phyloP scores from a whole-genome alignment of 805 yeast species.

The Metschnikowia anglica region DNA sequence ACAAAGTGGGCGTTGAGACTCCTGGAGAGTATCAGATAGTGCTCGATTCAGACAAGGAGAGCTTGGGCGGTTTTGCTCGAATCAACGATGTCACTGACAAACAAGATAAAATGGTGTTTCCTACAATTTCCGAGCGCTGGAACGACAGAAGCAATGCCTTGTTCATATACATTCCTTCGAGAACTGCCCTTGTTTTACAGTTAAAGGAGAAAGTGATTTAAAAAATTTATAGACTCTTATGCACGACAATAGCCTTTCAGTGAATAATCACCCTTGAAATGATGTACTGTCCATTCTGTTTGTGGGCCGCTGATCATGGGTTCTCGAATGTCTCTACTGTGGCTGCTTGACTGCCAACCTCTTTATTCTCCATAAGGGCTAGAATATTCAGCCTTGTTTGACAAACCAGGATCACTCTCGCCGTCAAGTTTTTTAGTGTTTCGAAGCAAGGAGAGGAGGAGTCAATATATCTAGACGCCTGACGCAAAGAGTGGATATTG shows the following conservation, averaged over 20 bases:
- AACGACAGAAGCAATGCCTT: constrained; percentile 72
- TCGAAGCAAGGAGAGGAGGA: constrained; percentile 13
- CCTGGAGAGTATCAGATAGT: constrained; percentile 76
- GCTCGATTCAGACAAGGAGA: constrained; percentile 66
- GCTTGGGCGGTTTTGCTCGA: constrained; percentile 81
- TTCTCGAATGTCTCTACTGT: background rate
- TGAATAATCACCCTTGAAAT: too few relatives aligned
- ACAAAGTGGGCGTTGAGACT: constrained; percentile 82
- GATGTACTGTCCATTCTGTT: too few relatives aligned
- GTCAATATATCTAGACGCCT: constrained; percentile 19
- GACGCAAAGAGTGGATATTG: constrained; percentile 34
- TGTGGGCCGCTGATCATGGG: too few relatives aligned
- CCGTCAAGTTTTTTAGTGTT: constrained; percentile 16
- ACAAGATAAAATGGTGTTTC: constrained; percentile 47
- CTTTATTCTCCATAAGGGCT: constrained; percentile 5
- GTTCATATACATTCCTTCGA: constrained; percentile 78
- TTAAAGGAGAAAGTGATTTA: constrained; percentile 27
- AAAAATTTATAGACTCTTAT: too few relatives aligned
- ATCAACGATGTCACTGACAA: constrained; percentile 39
- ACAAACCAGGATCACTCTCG: constrained; percentile 16
- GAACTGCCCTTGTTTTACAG: constrained; percentile 49
- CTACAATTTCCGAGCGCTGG: constrained; percentile 78
- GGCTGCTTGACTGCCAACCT: background rate
- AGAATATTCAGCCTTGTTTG: constrained; percentile 18
- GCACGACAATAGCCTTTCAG: too few relatives aligned